A percentile compares a stretch with the other conserved stretches of the same genome.
These are phyloP conservation scores for Pseudocercospora vitis DNA, from an alignment of 2,329 filamentous ascomycete genomes.

Conservation along the genomic window DNA sequence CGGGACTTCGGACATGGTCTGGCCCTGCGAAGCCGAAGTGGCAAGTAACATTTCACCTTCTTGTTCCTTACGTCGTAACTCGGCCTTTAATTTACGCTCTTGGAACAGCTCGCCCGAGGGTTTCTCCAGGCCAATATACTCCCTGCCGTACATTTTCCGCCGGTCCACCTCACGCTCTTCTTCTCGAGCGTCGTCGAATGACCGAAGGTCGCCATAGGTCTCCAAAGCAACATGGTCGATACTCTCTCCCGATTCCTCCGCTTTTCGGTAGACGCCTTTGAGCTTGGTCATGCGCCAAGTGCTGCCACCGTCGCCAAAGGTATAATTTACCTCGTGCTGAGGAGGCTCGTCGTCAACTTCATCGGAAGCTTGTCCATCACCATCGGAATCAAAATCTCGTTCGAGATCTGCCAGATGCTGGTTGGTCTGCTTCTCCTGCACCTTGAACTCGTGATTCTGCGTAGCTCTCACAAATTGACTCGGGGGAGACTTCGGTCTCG, in stretches of 20 bases:
- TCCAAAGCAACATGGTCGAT: constrained; percentile 83
- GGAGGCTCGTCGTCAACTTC: constrained; percentile 53
- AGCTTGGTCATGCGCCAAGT: constrained; percentile 97
- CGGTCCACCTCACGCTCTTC: constrained; percentile 89
- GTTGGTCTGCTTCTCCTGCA: constrained; percentile 83
- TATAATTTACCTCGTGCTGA: constrained; percentile 70
- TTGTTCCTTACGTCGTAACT: constrained; percentile 44
- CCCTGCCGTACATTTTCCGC: constrained; percentile 76
- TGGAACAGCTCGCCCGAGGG: constrained; percentile 83
- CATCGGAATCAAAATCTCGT: constrained; percentile 48
- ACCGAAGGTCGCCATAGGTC: constrained; percentile 74
- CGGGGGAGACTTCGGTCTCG: constrained; percentile 51
- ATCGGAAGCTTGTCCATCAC: constrained; percentile 48
- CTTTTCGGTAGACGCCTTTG: constrained; percentile 76
- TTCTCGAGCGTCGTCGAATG: constrained; percentile 90
- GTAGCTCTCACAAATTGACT: constrained; percentile 49
- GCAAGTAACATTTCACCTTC: constrained; percentile 34
- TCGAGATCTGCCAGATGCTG: constrained; percentile 63
- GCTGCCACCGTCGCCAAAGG: constrained; percentile 83
- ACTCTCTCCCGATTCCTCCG: constrained; percentile 68
- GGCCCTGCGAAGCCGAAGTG: constrained; percentile 51
- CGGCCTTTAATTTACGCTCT: constrained; percentile 67
- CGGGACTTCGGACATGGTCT: constrained; percentile 58
- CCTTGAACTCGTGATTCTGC: constrained; percentile 65
- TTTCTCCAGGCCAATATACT: constrained; percentile 80